phyloP scores from a whole-genome alignment of 768 basidiomycete species.

The Tulasnella sp. region DNA sequence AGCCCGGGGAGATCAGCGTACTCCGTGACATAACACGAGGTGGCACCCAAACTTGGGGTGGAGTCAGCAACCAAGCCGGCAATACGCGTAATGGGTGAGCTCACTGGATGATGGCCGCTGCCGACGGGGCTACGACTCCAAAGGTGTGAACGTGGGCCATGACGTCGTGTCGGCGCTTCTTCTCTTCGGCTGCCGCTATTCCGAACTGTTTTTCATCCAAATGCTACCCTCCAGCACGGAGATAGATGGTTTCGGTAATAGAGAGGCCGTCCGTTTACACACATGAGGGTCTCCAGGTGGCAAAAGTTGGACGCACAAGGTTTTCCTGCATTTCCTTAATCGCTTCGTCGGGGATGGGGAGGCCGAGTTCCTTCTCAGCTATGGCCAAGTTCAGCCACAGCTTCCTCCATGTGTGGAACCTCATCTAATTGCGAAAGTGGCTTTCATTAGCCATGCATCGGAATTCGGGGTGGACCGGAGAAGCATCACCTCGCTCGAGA shows the following conservation, averaged over 20 bases:
- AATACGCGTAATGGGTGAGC: constrained; percentile 31
- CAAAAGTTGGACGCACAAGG: constrained; percentile 51
- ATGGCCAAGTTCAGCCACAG: constrained; percentile 96
- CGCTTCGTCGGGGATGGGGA: constrained; percentile 84
- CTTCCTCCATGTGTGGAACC: constrained; percentile 91
- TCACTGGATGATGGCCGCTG: constrained; percentile 93
- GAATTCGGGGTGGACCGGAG: background rate
- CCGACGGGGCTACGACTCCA: constrained; percentile 86
- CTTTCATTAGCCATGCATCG: background rate
- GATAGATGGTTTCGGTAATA: background rate
- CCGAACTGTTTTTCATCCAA: constrained; percentile 87
- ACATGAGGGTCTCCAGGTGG: background rate
- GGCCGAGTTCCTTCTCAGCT: constrained; percentile 92
- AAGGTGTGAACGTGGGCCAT: constrained; percentile 99
- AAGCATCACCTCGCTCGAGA: constrained; percentile 76
- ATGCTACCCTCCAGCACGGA: constrained; percentile 43
- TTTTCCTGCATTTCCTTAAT: constrained; percentile 93
- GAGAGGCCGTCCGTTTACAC: background rate
- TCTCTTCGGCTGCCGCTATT: constrained; percentile 89
- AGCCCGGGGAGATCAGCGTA: constrained; percentile 40
- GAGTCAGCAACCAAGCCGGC: background rate
- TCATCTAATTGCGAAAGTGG: constrained; percentile 53
- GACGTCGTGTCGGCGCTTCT: constrained; percentile 95
- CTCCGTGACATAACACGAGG: constrained; percentile 99
- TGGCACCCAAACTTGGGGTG: constrained; percentile 73